Evolutionary conservation across 2,329 filamentous ascomycete species (phyloP).

Genomic region (Ophiosphaerella narmari): DNA sequence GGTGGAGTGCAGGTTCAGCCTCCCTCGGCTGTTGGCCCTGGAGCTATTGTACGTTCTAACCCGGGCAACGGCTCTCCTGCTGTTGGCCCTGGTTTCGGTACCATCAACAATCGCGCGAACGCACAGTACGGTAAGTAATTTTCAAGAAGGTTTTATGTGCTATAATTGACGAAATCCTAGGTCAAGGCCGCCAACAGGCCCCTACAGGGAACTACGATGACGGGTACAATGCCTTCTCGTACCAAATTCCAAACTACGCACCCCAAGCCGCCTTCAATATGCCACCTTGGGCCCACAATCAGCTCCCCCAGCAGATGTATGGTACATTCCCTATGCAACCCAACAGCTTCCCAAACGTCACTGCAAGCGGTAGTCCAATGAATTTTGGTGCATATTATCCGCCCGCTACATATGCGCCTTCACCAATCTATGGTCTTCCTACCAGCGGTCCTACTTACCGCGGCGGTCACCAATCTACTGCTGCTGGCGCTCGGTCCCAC

Average conservation of each 20-base stretch:
- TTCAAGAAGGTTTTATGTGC: neutral
- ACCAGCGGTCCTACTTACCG: conserved; percentile 26
- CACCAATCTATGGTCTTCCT: conserved; percentile 25
- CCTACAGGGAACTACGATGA: conserved; percentile 30
- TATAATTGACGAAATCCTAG: conserved; percentile 18
- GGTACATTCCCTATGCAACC: conserved; percentile 17
- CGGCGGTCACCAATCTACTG: conserved; percentile 23
- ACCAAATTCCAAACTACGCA: conserved; percentile 35
- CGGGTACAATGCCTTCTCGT: conserved; percentile 36
- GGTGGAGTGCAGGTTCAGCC: conserved; percentile 40
- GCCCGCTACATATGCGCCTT: conserved; percentile 27
- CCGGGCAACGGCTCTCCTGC: conserved; percentile 23
- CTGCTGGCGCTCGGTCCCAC: conserved; percentile 12
- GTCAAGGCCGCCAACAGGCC: conserved; percentile 21
- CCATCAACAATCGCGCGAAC: conserved; percentile 26
- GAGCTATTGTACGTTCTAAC: conserved; percentile 38
- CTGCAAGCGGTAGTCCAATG: conserved; percentile 36
- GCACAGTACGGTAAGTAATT: conserved; percentile 34
- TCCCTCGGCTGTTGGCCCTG: conserved; percentile 46
- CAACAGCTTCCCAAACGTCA: conserved; percentile 24
- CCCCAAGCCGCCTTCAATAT: conserved; percentile 32
- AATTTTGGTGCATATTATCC: conserved; percentile 40
- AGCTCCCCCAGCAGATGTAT: conserved; percentile 27
- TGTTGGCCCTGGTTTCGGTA: conserved; percentile 42
- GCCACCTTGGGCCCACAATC: conserved; percentile 29